A percentile compares a stretch with the other conserved stretches of the same genome.
Evolutionary conservation across 495 filamentous ascomycete species (phyloP).

Genomic region (Talaromyces stipitatus): DNA sequence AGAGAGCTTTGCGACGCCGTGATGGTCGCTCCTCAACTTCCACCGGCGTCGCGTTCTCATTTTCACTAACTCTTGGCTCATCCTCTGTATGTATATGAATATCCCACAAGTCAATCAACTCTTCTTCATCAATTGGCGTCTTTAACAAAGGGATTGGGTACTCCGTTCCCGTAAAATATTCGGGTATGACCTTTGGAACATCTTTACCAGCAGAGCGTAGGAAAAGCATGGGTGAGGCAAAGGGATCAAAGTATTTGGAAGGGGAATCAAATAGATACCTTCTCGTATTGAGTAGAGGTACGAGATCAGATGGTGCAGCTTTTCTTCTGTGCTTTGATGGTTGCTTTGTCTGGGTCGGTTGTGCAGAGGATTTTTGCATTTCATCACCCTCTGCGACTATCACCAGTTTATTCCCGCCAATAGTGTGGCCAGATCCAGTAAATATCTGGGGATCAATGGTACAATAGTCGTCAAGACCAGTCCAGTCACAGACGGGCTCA

Average conservation of each 20-base stretch:
- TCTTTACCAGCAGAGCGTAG: slow-evolving; percentile 42
- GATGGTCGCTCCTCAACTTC: slow-evolving; percentile 1
- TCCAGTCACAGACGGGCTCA: slow-evolving; percentile 36
- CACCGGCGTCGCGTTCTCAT: background rate
- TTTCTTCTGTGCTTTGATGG: background rate
- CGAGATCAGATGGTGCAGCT: slow-evolving; percentile 23
- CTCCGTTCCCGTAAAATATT: slow-evolving; percentile 27
- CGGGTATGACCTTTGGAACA: slow-evolving; percentile 25
- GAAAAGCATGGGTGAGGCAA: slow-evolving; percentile 52
- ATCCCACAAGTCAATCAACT: slow-evolving; percentile 6
- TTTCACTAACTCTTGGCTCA: background rate
- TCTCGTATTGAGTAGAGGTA: slow-evolving; percentile 31
- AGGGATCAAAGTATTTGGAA: slow-evolving; percentile 48
- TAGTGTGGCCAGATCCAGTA: background rate
- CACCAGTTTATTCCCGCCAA: background rate
- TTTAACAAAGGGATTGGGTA: slow-evolving; percentile 26
- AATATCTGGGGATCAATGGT: slow-evolving; percentile 1
- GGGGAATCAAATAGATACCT: slow-evolving; percentile 35
- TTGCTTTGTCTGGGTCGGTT: slow-evolving; percentile 6
- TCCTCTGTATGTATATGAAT: slow-evolving; percentile 4
- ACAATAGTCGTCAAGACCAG: slow-evolving; percentile 31
- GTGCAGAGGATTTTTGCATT: background rate
- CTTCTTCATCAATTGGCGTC: slow-evolving; percentile 3
- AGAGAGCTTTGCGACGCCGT: slow-evolving; percentile 28
- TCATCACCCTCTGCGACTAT: background rate